These are phyloP conservation scores for Linnemannia schmuckeri DNA, from an alignment of 192 early-diverging fungal genomes.

Conservation along the genomic window DNA sequence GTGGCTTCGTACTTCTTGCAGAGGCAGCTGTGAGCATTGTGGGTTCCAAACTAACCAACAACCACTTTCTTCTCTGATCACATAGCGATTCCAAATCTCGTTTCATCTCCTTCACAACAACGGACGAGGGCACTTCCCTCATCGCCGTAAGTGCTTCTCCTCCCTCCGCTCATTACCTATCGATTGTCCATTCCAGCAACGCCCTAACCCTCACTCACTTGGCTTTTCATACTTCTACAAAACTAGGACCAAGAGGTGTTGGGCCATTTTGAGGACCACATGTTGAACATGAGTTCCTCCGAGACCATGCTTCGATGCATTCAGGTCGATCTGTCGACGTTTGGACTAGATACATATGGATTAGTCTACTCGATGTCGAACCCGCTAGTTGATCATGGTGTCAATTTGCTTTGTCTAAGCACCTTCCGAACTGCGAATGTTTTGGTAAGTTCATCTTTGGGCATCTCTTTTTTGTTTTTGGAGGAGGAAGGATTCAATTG, in stretches of 20 bases:
- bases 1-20: background rate
- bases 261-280: constrained; percentile 55
- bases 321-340: constrained; percentile 69
- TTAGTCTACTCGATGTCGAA: constrained; percentile 74
- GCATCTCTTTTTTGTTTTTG: background rate
- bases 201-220: background rate
- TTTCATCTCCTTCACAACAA: constrained; percentile 71
- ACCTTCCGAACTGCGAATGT: constrained; percentile 72
- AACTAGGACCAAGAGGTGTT: constrained; percentile 62
- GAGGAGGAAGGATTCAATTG: background rate
- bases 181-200: background rate
- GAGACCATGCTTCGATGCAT: constrained; percentile 66
- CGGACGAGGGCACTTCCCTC: constrained; percentile 71
- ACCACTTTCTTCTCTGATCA: background rate
- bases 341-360: constrained; percentile 69
- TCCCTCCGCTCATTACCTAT: background rate
- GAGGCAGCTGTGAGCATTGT: background rate
- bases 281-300: constrained; percentile 56
- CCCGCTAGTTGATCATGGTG: constrained; percentile 59
- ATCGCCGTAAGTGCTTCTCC: constrained; percentile 39
- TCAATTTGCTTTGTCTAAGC: constrained; percentile 71
- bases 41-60: constrained; percentile 6
- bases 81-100: constrained; percentile 26
- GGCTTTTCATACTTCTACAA: background rate
- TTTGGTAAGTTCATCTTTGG: constrained; percentile 53